Percentiles rank a stretch among this genome's conserved stretches.
Conservation (phyloP, 169 alveolate species). For the Plasmodium inui region DNA sequence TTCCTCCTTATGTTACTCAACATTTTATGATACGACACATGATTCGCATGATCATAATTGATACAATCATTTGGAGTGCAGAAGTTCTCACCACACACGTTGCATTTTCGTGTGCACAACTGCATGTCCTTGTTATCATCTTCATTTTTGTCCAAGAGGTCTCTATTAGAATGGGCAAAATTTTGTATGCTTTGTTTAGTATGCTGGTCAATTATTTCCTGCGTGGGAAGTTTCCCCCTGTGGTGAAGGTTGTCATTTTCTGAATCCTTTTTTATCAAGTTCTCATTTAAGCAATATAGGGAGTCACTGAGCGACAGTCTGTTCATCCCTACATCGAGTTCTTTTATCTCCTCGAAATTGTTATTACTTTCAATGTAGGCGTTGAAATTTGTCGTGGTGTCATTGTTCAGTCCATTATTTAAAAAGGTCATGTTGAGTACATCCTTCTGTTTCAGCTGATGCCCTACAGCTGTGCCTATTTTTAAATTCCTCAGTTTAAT, state of each 20-base stretch:
- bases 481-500: constrained; percentile 60
- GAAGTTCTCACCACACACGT: constrained; percentile 23
- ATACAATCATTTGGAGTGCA: constrained; percentile 48
- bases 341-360: constrained; percentile 51
- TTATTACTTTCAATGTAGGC: constrained; percentile 35
- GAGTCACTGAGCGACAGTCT: constrained; percentile 45
- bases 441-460: constrained; percentile 59
- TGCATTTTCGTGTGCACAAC: constrained; percentile 28
- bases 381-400: constrained; percentile 31
- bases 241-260: neutral
- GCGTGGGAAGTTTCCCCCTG: neutral
- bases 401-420: constrained; percentile 68
- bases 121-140: constrained; percentile 43
- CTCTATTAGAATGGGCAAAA: neutral
- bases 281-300: constrained; percentile 60
- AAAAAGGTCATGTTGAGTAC: constrained; percentile 38
- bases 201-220: neutral
- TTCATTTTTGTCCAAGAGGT: constrained; percentile 10
- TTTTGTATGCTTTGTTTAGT: constrained; percentile 9
- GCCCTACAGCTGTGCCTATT: constrained; percentile 69
- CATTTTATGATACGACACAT: constrained; percentile 54
- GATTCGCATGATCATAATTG: constrained; percentile 57
- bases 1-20: constrained; percentile 44
- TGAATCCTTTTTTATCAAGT: constrained; percentile 27
- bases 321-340: constrained; percentile 17